These are phyloP conservation scores for Blastomyces gilchristii DNA, from an alignment of 2,329 filamentous ascomycete genomes.

Conservation along the genomic window DNA sequence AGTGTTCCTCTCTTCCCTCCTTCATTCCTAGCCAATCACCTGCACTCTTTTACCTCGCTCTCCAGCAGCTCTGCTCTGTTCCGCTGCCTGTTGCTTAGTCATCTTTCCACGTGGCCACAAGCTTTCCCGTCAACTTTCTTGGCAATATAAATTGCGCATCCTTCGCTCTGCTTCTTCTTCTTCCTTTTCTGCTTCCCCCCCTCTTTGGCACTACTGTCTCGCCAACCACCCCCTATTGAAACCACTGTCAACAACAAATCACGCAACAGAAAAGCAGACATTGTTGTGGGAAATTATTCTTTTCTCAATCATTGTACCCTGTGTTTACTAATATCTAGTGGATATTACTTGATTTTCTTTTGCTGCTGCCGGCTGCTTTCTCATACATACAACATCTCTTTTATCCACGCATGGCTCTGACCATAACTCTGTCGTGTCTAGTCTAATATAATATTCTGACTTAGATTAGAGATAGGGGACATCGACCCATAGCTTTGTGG, in stretches of 20 bases:
- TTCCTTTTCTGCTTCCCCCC: slow-evolving; percentile 18
- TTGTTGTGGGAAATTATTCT: not conserved
- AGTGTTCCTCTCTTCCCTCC: no score
- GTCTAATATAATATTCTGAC: not conserved
- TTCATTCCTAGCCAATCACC: slow-evolving; percentile 1
- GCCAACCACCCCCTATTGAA: not conserved
- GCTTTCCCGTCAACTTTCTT: slow-evolving; percentile 24
- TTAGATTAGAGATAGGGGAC: not conserved
- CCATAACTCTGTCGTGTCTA: not conserved
- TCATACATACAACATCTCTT: not conserved
- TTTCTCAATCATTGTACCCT: not conserved
- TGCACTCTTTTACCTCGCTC: not conserved
- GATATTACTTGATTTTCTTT: not conserved
- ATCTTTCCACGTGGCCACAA: slow-evolving; percentile 29
- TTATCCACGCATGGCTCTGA: slow-evolving; percentile 3
- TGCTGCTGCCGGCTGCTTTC: not conserved
- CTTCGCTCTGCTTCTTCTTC: slow-evolving; percentile 30
- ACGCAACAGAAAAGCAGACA: not conserved
- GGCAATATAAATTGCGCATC: slow-evolving; percentile 35
- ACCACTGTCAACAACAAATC: not conserved
- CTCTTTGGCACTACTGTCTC: not conserved
- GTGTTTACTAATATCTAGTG: slow-evolving; percentile 1
- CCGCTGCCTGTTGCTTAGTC: slow-evolving; percentile 16
- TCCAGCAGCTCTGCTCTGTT: slow-evolving; percentile 6
- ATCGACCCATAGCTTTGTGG: not conserved